Conservation (phyloP, 2,329 filamentous ascomycete genomes). For the Cladosporium sp. region DNA sequence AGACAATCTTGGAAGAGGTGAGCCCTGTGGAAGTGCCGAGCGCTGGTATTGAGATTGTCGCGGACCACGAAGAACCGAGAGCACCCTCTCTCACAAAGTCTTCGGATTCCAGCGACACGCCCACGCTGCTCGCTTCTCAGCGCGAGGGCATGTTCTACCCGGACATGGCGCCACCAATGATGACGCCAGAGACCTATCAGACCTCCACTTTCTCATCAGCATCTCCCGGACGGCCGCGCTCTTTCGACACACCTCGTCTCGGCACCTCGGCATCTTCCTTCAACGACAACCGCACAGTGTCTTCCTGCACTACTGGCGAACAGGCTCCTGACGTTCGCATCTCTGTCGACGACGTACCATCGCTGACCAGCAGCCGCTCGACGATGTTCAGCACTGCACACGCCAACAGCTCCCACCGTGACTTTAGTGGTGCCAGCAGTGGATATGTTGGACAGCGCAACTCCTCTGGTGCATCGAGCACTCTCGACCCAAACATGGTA, state of each 20-base stretch:
- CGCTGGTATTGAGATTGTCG: conserved; percentile 41
- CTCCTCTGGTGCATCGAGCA: conserved; percentile 38
- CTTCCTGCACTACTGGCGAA: conserved; percentile 68
- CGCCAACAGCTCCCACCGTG: conserved; percentile 30
- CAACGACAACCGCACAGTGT: conserved; percentile 67
- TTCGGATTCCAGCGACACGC: conserved; percentile 45
- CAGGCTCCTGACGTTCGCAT: conserved; percentile 67
- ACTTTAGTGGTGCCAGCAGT: conserved; percentile 25
- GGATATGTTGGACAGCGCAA: conserved; percentile 28
- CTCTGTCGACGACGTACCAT: conserved; percentile 70
- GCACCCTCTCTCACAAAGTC: conserved; percentile 47
- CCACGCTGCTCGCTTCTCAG: conserved; percentile 31
- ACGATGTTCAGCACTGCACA: conserved; percentile 70
- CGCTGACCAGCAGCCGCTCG: conserved; percentile 70
- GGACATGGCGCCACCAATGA: conserved; percentile 36
- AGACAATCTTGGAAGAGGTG: conserved; percentile 33
- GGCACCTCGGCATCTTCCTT: conserved; percentile 70
- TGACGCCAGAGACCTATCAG: conserved; percentile 62
- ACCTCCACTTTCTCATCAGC: conserved; percentile 48
- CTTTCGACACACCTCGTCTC: conserved; percentile 66
- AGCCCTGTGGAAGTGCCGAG: conserved; percentile 37
- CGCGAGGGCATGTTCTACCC: conserved; percentile 26
- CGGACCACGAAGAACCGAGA: conserved; percentile 46
- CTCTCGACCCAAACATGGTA: conserved; percentile 29
- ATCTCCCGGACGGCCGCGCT: conserved; percentile 64